These are phyloP conservation scores for Ophiocordyceps camponoti-leonardi DNA, from an alignment of 2,329 filamentous ascomycete genomes.

Conservation along the genomic window DNA sequence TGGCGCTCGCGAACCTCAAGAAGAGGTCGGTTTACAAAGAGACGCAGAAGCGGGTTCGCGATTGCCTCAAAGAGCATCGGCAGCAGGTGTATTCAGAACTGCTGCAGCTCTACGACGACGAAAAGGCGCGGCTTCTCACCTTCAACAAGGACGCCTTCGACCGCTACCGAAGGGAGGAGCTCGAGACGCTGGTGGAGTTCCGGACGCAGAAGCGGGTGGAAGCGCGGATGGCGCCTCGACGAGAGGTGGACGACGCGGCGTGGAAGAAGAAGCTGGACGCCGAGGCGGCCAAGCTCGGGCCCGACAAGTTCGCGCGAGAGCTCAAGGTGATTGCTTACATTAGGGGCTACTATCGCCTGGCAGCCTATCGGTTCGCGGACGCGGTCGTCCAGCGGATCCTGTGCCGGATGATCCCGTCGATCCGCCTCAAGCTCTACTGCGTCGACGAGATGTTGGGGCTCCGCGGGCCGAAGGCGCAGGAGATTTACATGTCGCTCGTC, in stretches of 20 bases:
- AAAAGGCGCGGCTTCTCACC: constrained; percentile 38
- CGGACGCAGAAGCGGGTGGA: constrained; percentile 32
- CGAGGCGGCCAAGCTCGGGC: constrained; percentile 29
- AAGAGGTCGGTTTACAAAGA: constrained; percentile 32
- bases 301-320: constrained; percentile 42
- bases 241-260: not conserved
- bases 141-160: constrained; percentile 32
- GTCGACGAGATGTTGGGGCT: constrained; percentile 27
- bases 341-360: constrained; percentile 52
- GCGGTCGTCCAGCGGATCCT: constrained; percentile 27
- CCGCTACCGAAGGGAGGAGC: constrained; percentile 27
- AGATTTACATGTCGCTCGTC: constrained; percentile 25
- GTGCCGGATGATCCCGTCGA: constrained; percentile 28
- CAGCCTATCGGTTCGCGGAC: constrained; percentile 48
- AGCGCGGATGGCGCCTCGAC: constrained; percentile 10
- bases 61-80: constrained; percentile 24
- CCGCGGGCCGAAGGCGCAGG: constrained; percentile 9
- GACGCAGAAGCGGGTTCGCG: constrained; percentile 22
- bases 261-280: constrained; percentile 16
- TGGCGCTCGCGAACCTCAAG: constrained; percentile 27
- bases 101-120: constrained; percentile 29
- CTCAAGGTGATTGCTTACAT: constrained; percentile 45
- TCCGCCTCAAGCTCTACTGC: constrained; percentile 21
- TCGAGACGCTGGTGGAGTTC: constrained; percentile 24
- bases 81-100: constrained; percentile 20